These are phyloP conservation scores for Phoma sp. DNA, from an alignment of 2,329 filamentous ascomycete species.

Conservation along the genomic window DNA sequence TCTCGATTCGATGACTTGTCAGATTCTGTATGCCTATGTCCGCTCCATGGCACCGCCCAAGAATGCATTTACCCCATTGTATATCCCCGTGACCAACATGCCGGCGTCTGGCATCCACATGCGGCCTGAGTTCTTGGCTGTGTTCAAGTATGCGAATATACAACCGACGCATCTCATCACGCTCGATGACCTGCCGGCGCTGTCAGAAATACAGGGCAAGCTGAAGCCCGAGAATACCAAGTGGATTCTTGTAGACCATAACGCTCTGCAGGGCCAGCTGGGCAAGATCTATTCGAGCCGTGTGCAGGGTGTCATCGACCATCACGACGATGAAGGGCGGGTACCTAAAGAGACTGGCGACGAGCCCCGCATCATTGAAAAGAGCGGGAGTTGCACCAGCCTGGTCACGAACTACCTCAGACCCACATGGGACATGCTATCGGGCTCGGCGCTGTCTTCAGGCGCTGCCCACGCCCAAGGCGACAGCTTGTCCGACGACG, in stretches of 20 bases:
- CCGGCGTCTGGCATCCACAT: conserved; percentile 70
- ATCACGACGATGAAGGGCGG: conserved; percentile 74
- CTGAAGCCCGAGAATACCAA: conserved; percentile 63
- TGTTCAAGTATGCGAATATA: conserved; percentile 68
- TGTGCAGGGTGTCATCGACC: conserved; percentile 74
- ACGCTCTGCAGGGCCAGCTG: conserved; percentile 70
- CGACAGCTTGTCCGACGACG: conserved; percentile 41
- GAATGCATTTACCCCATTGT: conserved; percentile 57
- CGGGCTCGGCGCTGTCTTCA: conserved; percentile 51
- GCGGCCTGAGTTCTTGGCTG: conserved; percentile 74
- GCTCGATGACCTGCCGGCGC: conserved; percentile 62
- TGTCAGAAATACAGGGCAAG: conserved; percentile 56
- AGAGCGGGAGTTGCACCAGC: conserved; percentile 75
- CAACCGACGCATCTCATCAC: conserved; percentile 69
- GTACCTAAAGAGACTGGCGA: conserved; percentile 57
- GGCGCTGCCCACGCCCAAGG: conserved; percentile 50
- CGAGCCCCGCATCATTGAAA: conserved; percentile 67
- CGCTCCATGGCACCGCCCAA: conserved; percentile 63
- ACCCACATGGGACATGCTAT: conserved; percentile 62
- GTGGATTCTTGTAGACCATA: conserved; percentile 84
- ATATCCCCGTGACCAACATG: conserved; percentile 77
- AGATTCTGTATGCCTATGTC: conserved; percentile 76
- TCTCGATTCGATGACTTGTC: conserved; percentile 79
- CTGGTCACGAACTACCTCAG: conserved; percentile 68
- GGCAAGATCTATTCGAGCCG: conserved; percentile 58